These are phyloP conservation scores for Vicia sativa DNA, from an alignment of 306 rosid genomes.

Conservation along the genomic window DNA sequence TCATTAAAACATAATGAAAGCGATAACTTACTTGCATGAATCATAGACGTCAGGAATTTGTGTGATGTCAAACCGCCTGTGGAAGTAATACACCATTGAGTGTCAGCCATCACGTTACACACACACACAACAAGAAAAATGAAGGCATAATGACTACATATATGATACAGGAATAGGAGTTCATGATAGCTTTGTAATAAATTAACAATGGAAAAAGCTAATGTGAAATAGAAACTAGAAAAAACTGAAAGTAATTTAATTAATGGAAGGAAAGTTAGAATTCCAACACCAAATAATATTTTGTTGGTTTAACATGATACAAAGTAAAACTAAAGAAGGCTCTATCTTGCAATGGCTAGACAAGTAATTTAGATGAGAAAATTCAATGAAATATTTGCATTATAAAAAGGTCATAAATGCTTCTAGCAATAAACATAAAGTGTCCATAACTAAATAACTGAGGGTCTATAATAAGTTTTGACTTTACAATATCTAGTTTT, in stretches of 20 bases:
- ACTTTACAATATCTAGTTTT: constrained; percentile 20
- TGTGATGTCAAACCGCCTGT: constrained; percentile 90
- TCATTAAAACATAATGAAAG: constrained; percentile 18
- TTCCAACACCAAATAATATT: not conserved
- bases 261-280: constrained; percentile 20
- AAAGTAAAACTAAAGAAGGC: constrained; percentile 26
- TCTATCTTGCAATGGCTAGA: not conserved
- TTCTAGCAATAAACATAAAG: constrained; percentile 15
- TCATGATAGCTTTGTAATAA: constrained; percentile 17
- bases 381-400: constrained; percentile 11
- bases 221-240: constrained; percentile 10
- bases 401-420: not conserved
- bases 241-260: constrained; percentile 16
- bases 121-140: constrained; percentile 8
- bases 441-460: constrained; percentile 2
- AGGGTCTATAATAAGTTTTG: constrained; percentile 11
- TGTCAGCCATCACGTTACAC: constrained; percentile 9
- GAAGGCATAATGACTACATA: constrained; percentile 19
- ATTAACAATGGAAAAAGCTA: constrained; percentile 17
- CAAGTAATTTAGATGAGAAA: constrained; percentile 6
- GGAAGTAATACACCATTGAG: constrained; percentile 48
- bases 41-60: constrained; percentile 97
- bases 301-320: constrained; percentile 6
- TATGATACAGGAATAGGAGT: not conserved
- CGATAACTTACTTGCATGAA: constrained; percentile 91